Conservation (phyloP, 345 rosid genomes). For the Hibiscus syriacus region DNA sequence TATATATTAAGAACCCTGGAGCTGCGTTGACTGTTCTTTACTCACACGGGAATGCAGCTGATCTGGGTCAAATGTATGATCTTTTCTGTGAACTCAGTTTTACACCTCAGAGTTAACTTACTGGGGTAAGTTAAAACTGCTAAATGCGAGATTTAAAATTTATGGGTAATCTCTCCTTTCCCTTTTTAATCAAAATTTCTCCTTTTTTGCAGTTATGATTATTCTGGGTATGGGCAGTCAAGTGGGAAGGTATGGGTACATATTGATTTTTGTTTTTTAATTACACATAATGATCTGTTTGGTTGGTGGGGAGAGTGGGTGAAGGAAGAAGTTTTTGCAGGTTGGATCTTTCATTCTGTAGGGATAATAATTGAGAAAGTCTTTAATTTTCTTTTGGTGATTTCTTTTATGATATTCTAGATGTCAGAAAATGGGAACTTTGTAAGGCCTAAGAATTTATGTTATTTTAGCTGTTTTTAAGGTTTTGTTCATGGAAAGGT, state of each 20-base stretch:
- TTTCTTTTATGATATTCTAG: neutral
- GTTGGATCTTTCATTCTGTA: conserved; percentile 5
- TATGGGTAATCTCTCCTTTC: neutral
- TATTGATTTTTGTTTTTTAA: neutral
- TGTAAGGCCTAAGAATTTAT: neutral
- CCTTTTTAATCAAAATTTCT: neutral
- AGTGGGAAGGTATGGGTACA: conserved; percentile 59
- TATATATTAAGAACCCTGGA: conserved; percentile 63
- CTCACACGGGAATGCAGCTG: conserved; percentile 96
- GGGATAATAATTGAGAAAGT: neutral
- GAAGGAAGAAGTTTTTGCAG: neutral
- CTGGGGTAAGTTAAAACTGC: conserved; percentile 55
- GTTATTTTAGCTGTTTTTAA: neutral
- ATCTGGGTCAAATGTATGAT: conserved; percentile 88
- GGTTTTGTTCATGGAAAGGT: neutral
- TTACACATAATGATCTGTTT: neutral
- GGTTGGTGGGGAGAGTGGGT: neutral
- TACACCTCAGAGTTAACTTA: conserved; percentile 76
- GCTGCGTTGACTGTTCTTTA: conserved; percentile 75
- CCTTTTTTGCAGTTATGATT: conserved; percentile 63
- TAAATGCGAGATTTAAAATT: neutral
- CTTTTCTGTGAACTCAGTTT: conserved; percentile 64
- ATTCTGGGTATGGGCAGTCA: conserved; percentile 87
- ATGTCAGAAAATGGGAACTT: neutral
- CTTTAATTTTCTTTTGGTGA: neutral